phyloP scores from a whole-genome alignment of 2,329 filamentous ascomycete species.

The Diaporthe humulicola region DNA sequence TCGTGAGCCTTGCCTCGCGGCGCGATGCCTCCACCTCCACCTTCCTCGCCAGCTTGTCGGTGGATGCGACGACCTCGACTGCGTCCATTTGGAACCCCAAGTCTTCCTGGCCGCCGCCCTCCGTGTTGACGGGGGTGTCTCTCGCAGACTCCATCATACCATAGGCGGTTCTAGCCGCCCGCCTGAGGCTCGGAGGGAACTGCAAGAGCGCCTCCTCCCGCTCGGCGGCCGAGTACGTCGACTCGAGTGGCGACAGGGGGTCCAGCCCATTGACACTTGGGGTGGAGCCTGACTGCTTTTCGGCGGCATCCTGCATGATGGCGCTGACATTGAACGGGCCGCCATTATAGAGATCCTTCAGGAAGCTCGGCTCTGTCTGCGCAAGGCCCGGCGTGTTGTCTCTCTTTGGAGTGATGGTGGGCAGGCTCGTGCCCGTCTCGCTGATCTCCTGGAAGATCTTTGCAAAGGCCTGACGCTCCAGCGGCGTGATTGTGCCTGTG shows the following conservation, averaged over 20 bases:
- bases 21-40: conserved; percentile 57
- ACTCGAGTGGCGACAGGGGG: conserved; percentile 41
- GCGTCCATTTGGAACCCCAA: conserved; percentile 41
- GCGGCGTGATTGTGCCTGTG: conserved; percentile 68
- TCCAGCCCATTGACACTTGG: conserved; percentile 35
- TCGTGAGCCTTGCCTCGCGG: conserved; percentile 61
- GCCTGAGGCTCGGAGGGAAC: conserved; percentile 56
- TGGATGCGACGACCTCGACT: conserved; percentile 43
- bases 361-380: conserved; percentile 24
- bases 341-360: conserved; percentile 28
- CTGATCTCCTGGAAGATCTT: conserved; percentile 72
- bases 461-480: conserved; percentile 63
- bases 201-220: conserved; percentile 53
- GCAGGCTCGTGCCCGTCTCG: conserved; percentile 42
- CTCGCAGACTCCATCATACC: conserved; percentile 47
- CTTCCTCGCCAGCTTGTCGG: conserved; percentile 45
- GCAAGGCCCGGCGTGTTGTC: conserved; percentile 32
- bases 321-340: conserved; percentile 42
- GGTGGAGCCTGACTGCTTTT: conserved; percentile 31
- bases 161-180: conserved; percentile 55
- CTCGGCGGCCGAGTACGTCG: conserved; percentile 45
- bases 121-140: conserved; percentile 35
- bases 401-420: conserved; percentile 42
- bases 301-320: conserved; percentile 47
- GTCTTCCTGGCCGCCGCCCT: conserved; percentile 8